Evolutionary conservation across 768 basidiomycete genomes (phyloP), one percentile per base, ranked within the genome.

Genomic region (Serendipita vermifera): DNA sequence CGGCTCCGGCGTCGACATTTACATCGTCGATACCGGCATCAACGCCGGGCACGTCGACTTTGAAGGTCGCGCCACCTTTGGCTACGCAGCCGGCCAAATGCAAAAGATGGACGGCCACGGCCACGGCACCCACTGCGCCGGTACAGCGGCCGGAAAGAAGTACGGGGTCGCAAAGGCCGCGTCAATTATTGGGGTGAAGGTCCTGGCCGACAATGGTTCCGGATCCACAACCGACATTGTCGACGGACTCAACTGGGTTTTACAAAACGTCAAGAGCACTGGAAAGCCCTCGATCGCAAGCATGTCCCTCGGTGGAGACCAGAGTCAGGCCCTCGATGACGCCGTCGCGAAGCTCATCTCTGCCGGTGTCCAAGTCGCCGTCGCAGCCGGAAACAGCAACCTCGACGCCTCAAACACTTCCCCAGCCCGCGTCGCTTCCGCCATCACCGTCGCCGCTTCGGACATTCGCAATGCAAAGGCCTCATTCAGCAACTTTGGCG

Each of bases 151-250:
- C 11, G 72, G 73, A 7, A 64, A 58, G 5, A 62, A 60, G 26
- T 73, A 60, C 54, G 71, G 71, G 43, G 65, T 71, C 17, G 70
- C 71, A 20, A 67, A 71, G 61, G 56, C 46, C 14, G 71, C 68
- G 1, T 64, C 58, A 38, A 54, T 74, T 54, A 66, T 73, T 56
- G 71, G 73, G 2, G 72, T 75, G 55, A 75, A 74, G 59, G 73
- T 75, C 17, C 64, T 74, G 55, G 17, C 38, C 31, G 33, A 33
- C 35, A 2, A 29, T 53, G 31, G 20, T 14, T 39, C 1, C 31
- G 55, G 56, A 9, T 15, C 41, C 13, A 43, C 41, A 29, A n/a
- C 58, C 17, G 33, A 57, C 36, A 69, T 68, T 43, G 62, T 72
- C 38, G 63, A 64, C 5, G 69, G 68, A 3, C 56, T 73, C 39